Base-by-base conservation (phyloP, 78 protist species). In the Protostelium mycophagum region DNA sequence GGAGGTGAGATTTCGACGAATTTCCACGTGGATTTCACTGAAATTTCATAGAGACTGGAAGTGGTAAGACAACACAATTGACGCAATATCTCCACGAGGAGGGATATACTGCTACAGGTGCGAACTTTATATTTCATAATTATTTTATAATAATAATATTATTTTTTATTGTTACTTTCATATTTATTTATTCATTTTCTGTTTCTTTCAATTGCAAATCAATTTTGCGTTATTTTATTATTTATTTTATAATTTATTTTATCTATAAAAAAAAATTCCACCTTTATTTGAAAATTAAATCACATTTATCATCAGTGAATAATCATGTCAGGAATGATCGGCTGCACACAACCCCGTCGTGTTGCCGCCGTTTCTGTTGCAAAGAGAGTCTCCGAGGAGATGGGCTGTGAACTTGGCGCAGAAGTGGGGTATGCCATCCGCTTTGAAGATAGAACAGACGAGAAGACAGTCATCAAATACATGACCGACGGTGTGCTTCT, bases 401-500 rank as follows among this genome's bases (percentile, higher is more conserved):
- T 96, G 96, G 98, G 94, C 29, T 88, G 63, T 0, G 36, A 23
- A 10, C 87, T 96, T 0, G 98, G 98, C 39, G 86, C 34, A 28
- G 35, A 38, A 36, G 99, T 96, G 0, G 97, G 98, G 23, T 98
- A 98, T 88, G 35, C 98, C 28, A 97, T 97, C 88, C 95, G 99
- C 16, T 97, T 98, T 85, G 99, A 98, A 63, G 99, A 98, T 86
- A 35, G 90, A 35, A 96, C 98, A 0, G 34, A 93, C 1, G 39
- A 34, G 34, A 37, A 88, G 16, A 98, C 99, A 0, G 83, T 84
- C 0, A 96, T 99, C 89, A 98, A 97, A 91, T 98, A 96, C 92
- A 98, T 99, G 99, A 99, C 99, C 0, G 99, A 99, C 88, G 99
- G 99, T 89, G 95, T 98, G 1, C 89, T 99, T 1, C 93, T 99